A percentile compares a stretch with the other conserved stretches of the same genome.
Evolutionary conservation across 2,329 filamentous ascomycete genomes (phyloP).

Genomic region (Pseudopyricularia cyperi): DNA sequence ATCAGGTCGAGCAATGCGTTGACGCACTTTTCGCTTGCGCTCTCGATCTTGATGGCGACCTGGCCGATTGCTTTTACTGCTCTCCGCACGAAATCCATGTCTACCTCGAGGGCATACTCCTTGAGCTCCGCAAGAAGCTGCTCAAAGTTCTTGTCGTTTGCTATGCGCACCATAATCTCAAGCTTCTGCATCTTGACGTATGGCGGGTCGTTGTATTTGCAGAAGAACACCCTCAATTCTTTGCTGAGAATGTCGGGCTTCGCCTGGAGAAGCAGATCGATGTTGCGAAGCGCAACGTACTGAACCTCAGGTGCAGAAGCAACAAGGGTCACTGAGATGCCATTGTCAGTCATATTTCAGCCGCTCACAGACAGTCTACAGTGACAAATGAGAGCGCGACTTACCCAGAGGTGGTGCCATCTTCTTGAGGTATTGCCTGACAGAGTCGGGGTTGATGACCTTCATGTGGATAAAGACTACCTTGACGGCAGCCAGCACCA

Average conservation of each 20-base stretch:
- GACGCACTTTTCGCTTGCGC: conserved; percentile 87
- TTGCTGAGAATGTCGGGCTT: conserved; percentile 96
- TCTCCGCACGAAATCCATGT: conserved; percentile 96
- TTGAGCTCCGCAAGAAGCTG: conserved; percentile 89
- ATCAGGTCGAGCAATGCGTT: conserved; percentile 89
- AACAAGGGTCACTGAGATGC: conserved; percentile 69
- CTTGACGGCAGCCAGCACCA: conserved; percentile 95
- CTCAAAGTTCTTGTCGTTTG: conserved; percentile 92
- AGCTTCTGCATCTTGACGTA: conserved; percentile 97
- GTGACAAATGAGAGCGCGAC: conserved; percentile 10
- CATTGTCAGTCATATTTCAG: conserved; percentile 11
- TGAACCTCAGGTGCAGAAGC: conserved; percentile 95
- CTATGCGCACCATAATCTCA: conserved; percentile 98
- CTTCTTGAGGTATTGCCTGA: conserved; percentile 85
- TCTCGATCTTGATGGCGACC: conserved; percentile 96
- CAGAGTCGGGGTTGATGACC: conserved; percentile 62
- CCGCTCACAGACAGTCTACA: neutral
- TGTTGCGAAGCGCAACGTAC: conserved; percentile 92
- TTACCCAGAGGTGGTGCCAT: conserved; percentile 91
- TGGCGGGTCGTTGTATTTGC: conserved; percentile 98
- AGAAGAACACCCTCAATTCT: conserved; percentile 96
- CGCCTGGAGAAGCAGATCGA: conserved; percentile 88
- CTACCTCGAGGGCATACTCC: conserved; percentile 94
- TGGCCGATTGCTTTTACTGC: conserved; percentile 95
- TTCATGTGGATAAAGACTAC: conserved; percentile 96